These are phyloP conservation scores for Claviceps maximensis DNA, from an alignment of 2,329 filamentous ascomycete species.

Conservation along the genomic window DNA sequence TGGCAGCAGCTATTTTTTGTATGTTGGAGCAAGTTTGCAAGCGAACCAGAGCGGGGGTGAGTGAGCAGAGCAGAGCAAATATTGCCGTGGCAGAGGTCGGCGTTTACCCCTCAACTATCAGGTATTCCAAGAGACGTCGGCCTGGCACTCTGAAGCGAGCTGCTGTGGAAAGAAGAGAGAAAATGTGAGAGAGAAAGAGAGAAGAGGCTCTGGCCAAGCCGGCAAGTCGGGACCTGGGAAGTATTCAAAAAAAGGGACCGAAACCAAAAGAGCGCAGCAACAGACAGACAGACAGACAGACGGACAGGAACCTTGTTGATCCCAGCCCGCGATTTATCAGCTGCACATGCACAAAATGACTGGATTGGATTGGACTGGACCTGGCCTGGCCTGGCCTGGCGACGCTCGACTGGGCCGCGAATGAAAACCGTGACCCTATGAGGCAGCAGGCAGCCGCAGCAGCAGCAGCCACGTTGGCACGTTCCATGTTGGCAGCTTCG, in stretches of 20 bases:
- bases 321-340: slow-evolving; percentile 18
- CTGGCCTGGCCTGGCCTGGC: neutral
- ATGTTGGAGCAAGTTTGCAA: neutral
- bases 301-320: neutral
- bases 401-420: slow-evolving; percentile 3
- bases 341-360: slow-evolving; percentile 9
- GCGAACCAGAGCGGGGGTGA: neutral
- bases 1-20: neutral
- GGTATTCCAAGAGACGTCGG: neutral
- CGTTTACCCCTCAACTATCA: no score
- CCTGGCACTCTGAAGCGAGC: neutral
- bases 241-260: neutral
- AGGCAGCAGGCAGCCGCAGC: neutral
- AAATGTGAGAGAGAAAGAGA: neutral
- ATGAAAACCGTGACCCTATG: slow-evolving; percentile 1
- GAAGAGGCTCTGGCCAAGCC: neutral
- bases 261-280: neutral
- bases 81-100: neutral
- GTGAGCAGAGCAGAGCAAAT: neutral
- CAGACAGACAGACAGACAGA: neutral
- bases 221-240: neutral
- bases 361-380: neutral
- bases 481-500: neutral
- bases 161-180: neutral
- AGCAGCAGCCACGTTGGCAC: no score